phyloP scores from a whole-genome alignment of 768 basidiomycete genomes.

The Leccinum variicolor region DNA sequence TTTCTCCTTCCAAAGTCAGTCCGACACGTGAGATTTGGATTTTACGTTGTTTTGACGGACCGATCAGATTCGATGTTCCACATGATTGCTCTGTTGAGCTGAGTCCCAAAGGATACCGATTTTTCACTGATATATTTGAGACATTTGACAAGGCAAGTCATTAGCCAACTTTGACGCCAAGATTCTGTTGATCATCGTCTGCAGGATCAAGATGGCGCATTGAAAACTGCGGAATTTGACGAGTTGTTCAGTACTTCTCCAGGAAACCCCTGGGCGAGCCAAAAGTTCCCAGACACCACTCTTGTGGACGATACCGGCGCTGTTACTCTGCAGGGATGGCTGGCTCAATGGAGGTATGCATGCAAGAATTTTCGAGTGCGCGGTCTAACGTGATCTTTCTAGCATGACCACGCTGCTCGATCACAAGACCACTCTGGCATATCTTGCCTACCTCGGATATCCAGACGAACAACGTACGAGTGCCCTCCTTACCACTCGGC shows the following conservation, averaged over 20 bases:
- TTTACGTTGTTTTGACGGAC: constrained; percentile 11
- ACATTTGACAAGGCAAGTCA: constrained; percentile 80
- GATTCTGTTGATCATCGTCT: constrained; percentile 4
- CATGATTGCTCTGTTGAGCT: constrained; percentile 94
- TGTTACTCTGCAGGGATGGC: constrained; percentile 96
- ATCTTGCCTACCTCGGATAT: constrained; percentile 94
- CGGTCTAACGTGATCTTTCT: neutral
- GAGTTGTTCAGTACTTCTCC: constrained; percentile 93
- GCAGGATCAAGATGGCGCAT: constrained; percentile 92
- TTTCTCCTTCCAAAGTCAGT: constrained; percentile 88
- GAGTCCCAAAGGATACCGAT: constrained; percentile 91
- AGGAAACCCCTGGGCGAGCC: constrained; percentile 93
- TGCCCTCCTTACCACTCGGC: constrained; percentile 81
- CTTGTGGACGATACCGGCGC: constrained; percentile 83
- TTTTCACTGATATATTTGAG: constrained; percentile 96
- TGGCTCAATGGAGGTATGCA: constrained; percentile 94
- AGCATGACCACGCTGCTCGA: constrained; percentile 99
- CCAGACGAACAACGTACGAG: constrained; percentile 73
- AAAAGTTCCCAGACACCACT: constrained; percentile 88
- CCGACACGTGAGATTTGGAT: neutral
- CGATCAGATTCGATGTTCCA: constrained; percentile 83
- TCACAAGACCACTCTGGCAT: constrained; percentile 85
- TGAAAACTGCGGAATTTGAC: constrained; percentile 78
- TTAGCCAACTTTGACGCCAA: neutral
- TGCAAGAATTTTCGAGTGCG: constrained; percentile 1